Conservation (phyloP, 2,329 filamentous ascomycete genomes). For the Arthroderma sp. region DNA sequence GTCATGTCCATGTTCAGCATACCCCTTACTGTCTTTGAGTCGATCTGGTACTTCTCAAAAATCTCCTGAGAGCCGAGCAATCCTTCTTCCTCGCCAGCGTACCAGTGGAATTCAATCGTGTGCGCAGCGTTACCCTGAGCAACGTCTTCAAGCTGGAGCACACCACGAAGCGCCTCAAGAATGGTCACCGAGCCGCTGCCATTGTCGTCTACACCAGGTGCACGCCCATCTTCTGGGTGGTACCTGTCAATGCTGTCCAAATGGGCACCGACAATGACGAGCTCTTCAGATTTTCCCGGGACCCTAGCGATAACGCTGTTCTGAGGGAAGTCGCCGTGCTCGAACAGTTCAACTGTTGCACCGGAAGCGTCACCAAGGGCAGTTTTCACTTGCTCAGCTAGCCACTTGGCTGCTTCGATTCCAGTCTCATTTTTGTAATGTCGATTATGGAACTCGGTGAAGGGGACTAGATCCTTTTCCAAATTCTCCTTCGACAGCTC, state of each 20-base stretch:
- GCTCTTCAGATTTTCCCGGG: conserved; percentile 70
- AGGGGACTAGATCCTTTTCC: conserved; percentile 59
- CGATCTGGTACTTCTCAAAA: conserved; percentile 66
- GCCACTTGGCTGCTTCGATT: conserved; percentile 57
- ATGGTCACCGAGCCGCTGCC: conserved; percentile 90
- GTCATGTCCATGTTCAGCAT: conserved; percentile 99
- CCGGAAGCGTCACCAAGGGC: conserved; percentile 52
- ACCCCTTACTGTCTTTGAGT: conserved; percentile 65
- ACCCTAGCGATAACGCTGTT: conserved; percentile 83
- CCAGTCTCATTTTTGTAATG: conserved; percentile 52
- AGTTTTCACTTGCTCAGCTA: conserved; percentile 69
- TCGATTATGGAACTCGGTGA: conserved; percentile 46
- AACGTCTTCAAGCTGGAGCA: conserved; percentile 61
- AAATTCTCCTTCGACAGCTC: conserved; percentile 64
- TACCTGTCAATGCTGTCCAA: conserved; percentile 94
- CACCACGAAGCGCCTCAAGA: conserved; percentile 71
- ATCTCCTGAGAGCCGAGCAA: conserved; percentile 80
- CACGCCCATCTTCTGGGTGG: conserved; percentile 66
- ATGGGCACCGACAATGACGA: conserved; percentile 78
- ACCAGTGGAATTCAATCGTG: conserved; percentile 95
- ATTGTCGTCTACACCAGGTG: conserved; percentile 91
- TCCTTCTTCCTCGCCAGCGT: conserved; percentile 79
- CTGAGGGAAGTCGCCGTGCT: conserved; percentile 68
- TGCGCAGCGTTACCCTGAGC: conserved; percentile 60
- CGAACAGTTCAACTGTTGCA: conserved; percentile 60